A percentile compares a stretch with the other conserved stretches of the same genome.
These are phyloP conservation scores for Nidula niveotomentosa DNA, from an alignment of 1,284 basidiomycete species.

Conservation along the genomic window DNA sequence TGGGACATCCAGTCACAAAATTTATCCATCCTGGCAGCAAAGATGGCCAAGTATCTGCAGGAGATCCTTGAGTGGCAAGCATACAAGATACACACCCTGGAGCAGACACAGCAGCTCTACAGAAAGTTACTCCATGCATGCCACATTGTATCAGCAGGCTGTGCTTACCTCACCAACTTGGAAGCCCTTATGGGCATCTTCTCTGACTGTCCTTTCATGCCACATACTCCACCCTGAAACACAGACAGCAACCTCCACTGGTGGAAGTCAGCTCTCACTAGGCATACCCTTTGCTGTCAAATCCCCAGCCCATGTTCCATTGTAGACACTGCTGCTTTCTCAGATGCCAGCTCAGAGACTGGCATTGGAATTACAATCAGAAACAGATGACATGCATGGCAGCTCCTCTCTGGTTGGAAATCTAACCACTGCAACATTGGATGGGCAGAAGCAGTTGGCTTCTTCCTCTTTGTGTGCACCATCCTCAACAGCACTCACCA, in stretches of 20 bases:
- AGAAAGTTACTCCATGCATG: conserved; percentile 28
- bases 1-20: conserved; percentile 10
- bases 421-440: conserved; percentile 22
- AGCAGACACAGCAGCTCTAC: conserved; percentile 22
- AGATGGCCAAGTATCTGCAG: conserved; percentile 14
- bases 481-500: conserved; percentile 6
- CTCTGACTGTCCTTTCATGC: conserved; percentile 21
- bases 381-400: conserved; percentile 32
- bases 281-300: conserved; percentile 16
- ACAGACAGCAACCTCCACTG: conserved; percentile 25
- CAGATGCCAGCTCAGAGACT: conserved; percentile 36
- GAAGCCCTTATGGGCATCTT: conserved; percentile 21
- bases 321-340: too few species aligned
- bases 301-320: conserved; percentile 21
- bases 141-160: conserved; percentile 18
- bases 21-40: conserved; percentile 9
- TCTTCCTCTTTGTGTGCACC: conserved; percentile 29
- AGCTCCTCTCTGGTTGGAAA: conserved; percentile 31
- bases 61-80: conserved; percentile 18
- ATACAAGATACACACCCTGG: conserved; percentile 9
- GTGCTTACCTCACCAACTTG: conserved; percentile 25
- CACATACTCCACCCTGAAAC: conserved; percentile 13
- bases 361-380: conserved; percentile 34
- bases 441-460: conserved; percentile 34
- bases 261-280: conserved; percentile 25